Base-by-base conservation (phyloP, 2,329 filamentous ascomycete genomes). In the Onygenales sp. region DNA sequence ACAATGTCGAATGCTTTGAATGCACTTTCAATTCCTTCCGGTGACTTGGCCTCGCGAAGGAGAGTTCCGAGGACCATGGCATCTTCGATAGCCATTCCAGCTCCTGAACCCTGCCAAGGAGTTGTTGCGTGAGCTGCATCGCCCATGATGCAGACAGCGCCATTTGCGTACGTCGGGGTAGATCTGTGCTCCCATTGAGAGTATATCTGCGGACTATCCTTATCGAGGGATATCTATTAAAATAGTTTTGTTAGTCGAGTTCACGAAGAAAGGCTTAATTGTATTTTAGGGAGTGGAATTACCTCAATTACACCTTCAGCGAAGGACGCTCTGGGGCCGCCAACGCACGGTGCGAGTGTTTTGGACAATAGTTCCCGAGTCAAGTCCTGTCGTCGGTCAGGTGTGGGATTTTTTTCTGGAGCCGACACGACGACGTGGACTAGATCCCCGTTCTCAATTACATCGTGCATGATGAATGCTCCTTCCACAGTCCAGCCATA, bases 1-100 rank as follows among this genome's bases (percentile, higher is more conserved):
- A 72, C 64, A 17, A 59, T 62, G 54, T 80, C 76, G 43, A 75
- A 80, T 0, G 69, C 69, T 8, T 31, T 13, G 8, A 45, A 13
- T 4, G 27, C 43, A 7, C 31, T 14, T 11, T 32, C 27, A 5
- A 32, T n/a, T 33, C 33, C 43, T 5, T 27, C 43, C n/a, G 21
- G 43, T 8, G 43, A n/a, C 43, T 32, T 45, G 31, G 43, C 14
- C 27, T 32, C 6, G 43, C 43, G 27, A 11, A 45, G 43, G 13
- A 45, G 27, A n/a, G 43, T 32, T 9, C 63, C 61, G 5, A 71
- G 60, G 7, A 71, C 63, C 0, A 66, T 61, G 1, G 63, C 64
- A 50, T 72, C 69, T 54, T 74, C 71, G 17, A 74, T 63, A 1
- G 68, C 66, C 60, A 69, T 66, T 2, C 65, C 65, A 0, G 65